phyloP scores from a whole-genome alignment of 345 rosid species.

The Aurinia saxatilis region DNA sequence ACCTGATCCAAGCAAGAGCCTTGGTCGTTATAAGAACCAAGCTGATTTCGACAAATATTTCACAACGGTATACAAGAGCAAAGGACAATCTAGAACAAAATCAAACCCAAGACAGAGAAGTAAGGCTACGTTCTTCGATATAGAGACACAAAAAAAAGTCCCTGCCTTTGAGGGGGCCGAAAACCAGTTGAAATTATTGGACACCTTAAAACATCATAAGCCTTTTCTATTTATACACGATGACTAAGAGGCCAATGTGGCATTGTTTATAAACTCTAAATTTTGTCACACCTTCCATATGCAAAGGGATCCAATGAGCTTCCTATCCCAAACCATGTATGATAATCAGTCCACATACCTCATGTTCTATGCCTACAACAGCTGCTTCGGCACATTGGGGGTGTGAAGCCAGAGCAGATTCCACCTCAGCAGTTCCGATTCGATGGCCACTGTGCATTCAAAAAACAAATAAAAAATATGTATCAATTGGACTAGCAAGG shows the following conservation, averaged over 20 bases:
- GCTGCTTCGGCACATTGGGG: constrained; percentile 98
- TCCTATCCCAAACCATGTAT: background rate
- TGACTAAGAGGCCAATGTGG: background rate
- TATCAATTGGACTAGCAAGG: background rate
- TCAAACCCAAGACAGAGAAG: background rate
- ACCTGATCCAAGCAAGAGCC: constrained; percentile 39
- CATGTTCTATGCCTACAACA: constrained; percentile 90
- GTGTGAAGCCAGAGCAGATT: constrained; percentile 96
- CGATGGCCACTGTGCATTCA: constrained; percentile 79
- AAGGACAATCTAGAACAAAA: background rate
- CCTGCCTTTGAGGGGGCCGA: background rate
- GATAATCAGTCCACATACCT: constrained; percentile 40
- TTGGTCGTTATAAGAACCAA: background rate
- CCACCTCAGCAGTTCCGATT: constrained; percentile 98
- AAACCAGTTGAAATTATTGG: background rate
- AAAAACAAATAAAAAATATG: background rate
- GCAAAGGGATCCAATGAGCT: background rate
- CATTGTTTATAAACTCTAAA: background rate
- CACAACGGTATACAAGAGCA: background rate
- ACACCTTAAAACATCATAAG: background rate
- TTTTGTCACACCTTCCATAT: background rate
- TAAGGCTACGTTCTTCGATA: background rate
- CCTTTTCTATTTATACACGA: background rate
- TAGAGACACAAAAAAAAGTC: background rate
- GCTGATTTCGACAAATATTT: background rate